Conservation (phyloP, 2,329 filamentous ascomycete species). For the Cytospora chrysosperma region DNA sequence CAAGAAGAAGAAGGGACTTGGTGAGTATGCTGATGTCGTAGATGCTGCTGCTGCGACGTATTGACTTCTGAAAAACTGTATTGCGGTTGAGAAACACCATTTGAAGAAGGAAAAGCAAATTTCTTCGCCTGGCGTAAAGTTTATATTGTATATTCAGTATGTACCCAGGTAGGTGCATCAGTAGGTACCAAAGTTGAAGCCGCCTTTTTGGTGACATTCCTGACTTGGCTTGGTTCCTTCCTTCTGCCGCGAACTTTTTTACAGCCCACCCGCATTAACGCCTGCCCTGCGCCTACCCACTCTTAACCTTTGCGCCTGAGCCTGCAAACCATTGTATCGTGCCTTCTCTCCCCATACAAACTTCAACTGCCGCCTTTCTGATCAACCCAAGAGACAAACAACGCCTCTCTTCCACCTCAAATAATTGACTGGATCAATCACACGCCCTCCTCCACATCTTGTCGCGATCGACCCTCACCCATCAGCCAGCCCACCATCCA, state of each 20-base stretch:
- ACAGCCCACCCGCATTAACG: conserved; percentile 17
- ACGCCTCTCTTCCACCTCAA: background rate
- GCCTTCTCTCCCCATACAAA: background rate
- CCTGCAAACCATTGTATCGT: background rate
- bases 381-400: background rate
- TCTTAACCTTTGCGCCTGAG: background rate
- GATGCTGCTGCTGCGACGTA: too few species aligned
- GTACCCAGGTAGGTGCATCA: too few species aligned
- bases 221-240: conserved; percentile 1
- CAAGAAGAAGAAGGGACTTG: too few species aligned
- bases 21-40: too few species aligned
- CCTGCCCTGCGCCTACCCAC: background rate
- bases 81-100: background rate
- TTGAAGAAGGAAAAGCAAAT: background rate
- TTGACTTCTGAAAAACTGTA: conserved; percentile 10
- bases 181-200: background rate
- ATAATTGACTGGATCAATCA: background rate
- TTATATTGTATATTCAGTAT: background rate
- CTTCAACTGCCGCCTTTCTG: background rate
- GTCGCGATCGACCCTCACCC: conserved; percentile 7
- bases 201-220: background rate
- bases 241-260: conserved; percentile 20
- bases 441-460: background rate
- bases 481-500: too few species aligned
- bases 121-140: conserved; percentile 20